Evolutionary conservation across 148 eudicot genomes (phyloP), one percentile per base, ranked within the genome.

Genomic region (Amaranthus palmeri): DNA sequence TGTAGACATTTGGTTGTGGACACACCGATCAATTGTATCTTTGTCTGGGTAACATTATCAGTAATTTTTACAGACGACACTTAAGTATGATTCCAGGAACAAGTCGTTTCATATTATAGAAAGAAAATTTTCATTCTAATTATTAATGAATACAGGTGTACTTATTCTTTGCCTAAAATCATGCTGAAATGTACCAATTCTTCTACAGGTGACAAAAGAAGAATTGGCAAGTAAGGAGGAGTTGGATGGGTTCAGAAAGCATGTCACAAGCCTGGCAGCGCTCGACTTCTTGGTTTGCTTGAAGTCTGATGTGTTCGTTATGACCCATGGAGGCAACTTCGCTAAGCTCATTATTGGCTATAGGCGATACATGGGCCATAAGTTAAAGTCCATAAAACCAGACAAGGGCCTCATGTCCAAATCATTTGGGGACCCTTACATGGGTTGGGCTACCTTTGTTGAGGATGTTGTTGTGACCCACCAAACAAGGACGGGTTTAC

Each of bases 271-370:
- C 76, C 84, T 93, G 62, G 98, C 97, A 63, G 98, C 97, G 18
- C 91, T 93, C 2, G 98, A 93, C 79, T 93, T 93, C 79, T 77
- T 93, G 74, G 98, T 93, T 61, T 93, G 98, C 84, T 82, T 93
- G 81, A 93, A 93, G 73, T 93, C 98, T 11, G 90, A 93, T 64
- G 98, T 91, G 25, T 93, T 93, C 76, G 98, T 93, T 46, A 93
- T 91, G 98, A 93, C 98, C 56, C 98, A 93, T 65, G 98, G 98
- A 45, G 98, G 98, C 8, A 93, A 93, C 88, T 93, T 93, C 45
- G 98, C 98, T 0, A 93, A 93, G 79, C 84, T 93, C 54, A 91
- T 93, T 47, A 93, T 93, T 41, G 98, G 98, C 52, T 72, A 78
- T 70, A 88, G 98, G 3, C 69, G 98, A 73, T 93, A 93, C 80